Conservation (phyloP, 192 early-diverging fungal species). For the Coemansia sp. region DNA sequence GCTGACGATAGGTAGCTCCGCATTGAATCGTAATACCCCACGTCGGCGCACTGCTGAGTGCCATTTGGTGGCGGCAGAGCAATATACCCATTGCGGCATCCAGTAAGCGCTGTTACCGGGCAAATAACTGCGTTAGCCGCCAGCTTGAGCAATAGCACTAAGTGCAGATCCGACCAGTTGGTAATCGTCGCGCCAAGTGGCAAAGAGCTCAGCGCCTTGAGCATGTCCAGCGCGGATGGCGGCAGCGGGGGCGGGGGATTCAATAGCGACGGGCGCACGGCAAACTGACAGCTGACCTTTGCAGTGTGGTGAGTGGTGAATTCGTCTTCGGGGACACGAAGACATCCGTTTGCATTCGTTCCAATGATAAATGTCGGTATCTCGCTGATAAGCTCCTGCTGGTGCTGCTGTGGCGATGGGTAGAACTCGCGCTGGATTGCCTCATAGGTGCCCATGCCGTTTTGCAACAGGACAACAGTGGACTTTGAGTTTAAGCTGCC, state of each 20-base stretch:
- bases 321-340: conserved; percentile 37
- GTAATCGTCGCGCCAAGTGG: conserved; percentile 30
- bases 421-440: conserved; percentile 46
- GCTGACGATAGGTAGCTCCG: conserved; percentile 21
- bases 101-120: conserved; percentile 61
- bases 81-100: conserved; percentile 58
- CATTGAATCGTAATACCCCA: conserved; percentile 12
- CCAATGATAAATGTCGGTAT: conserved; percentile 55
- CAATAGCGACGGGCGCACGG: conserved; percentile 20
- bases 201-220: conserved; percentile 25
- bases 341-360: conserved; percentile 59
- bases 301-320: conserved; percentile 62
- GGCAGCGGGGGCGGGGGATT: conserved; percentile 7
- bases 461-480: conserved; percentile 64
- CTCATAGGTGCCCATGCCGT: conserved; percentile 64
- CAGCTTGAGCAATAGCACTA: conserved; percentile 56
- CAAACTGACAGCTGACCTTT: conserved; percentile 53
- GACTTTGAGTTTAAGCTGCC: conserved; percentile 52
- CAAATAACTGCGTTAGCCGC: conserved; percentile 68
- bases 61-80: conserved; percentile 16
- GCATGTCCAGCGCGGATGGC: conserved; percentile 19
- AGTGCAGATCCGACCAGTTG: conserved; percentile 51
- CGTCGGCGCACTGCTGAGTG: conserved; percentile 7
- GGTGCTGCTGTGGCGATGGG: conserved; percentile 13
- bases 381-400: conserved; percentile 11